Conservation (phyloP, 2,329 filamentous ascomycete species). For the Colletotrichum limetticola region DNA sequence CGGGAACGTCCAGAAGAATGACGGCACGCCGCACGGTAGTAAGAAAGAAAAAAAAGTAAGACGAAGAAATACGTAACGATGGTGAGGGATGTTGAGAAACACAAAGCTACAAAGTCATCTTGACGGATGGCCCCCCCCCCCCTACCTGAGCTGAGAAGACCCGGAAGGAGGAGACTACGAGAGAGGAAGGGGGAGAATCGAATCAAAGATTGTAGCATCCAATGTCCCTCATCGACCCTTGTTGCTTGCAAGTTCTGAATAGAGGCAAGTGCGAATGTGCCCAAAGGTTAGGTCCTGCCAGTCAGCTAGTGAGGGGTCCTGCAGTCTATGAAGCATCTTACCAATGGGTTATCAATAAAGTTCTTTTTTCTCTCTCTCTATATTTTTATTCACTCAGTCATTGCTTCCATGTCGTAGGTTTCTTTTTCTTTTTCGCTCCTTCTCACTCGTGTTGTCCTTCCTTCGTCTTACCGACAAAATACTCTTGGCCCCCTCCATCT, state of each 20-base stretch:
- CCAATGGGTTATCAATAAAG: no score
- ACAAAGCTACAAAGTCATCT: neutral
- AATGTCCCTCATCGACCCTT: conserved; percentile 25
- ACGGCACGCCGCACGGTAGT: neutral
- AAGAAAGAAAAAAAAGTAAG: neutral
- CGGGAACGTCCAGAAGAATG: neutral
- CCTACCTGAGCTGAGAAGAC: conserved; percentile 3
- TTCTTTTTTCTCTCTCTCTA: neutral
- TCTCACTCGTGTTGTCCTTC: neutral
- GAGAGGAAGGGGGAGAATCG: neutral
- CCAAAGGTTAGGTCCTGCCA: neutral
- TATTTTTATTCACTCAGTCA: neutral
- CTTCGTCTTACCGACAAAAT: neutral
- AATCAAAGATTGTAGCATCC: neutral
- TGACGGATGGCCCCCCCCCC: neutral
- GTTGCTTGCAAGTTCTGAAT: conserved; percentile 35
- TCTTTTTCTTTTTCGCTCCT: neutral
- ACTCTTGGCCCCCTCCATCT: neutral
- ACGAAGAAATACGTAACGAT: conserved; percentile 16
- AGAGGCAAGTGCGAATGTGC: conserved; percentile 22
- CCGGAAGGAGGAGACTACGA: neutral
- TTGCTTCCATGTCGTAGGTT: neutral
- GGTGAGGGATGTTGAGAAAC: conserved; percentile 21
- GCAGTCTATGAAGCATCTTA: neutral
- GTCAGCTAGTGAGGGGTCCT: neutral